Conservation (phyloP, 306 rosid species). For the Vigna unguiculata region DNA sequence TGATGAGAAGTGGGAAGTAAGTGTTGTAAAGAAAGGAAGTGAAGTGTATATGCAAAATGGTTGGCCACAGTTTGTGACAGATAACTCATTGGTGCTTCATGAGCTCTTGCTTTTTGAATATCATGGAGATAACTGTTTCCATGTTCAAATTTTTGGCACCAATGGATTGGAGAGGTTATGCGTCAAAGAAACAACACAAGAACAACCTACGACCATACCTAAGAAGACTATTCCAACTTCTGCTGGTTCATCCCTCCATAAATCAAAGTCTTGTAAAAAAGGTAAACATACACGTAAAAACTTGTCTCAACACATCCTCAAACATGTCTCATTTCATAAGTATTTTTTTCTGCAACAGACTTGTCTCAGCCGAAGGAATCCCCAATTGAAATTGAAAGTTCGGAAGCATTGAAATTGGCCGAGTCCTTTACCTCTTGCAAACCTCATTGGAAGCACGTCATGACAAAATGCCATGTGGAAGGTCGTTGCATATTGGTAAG, state of each 20-base stretch:
- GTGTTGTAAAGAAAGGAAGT: constrained; percentile 20
- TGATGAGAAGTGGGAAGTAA: constrained; percentile 38
- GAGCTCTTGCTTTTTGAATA: constrained; percentile 40
- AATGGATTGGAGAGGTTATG: constrained; percentile 35
- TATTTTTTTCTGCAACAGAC: constrained; percentile 1
- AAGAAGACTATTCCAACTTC: neutral
- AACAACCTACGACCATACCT: neutral
- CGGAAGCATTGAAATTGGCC: neutral
- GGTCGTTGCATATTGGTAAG: neutral
- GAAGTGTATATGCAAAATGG: constrained; percentile 5
- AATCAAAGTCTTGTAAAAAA: neutral
- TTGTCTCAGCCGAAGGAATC: neutral
- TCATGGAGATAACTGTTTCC: constrained; percentile 10
- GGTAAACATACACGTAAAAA: neutral
- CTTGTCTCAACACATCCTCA: neutral
- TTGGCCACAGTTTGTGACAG: constrained; percentile 39
- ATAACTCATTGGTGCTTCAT: neutral
- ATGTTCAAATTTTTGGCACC: constrained; percentile 28
- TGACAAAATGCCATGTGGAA: constrained; percentile 7
- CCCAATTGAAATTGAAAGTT: neutral
- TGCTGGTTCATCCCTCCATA: neutral
- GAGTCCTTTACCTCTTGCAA: constrained; percentile 17
- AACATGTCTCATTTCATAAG: neutral
- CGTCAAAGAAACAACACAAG: neutral
- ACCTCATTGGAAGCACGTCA: constrained; percentile 14